Conservation (phyloP, 768 basidiomycete species). For the Panaeolus cyanescens region DNA sequence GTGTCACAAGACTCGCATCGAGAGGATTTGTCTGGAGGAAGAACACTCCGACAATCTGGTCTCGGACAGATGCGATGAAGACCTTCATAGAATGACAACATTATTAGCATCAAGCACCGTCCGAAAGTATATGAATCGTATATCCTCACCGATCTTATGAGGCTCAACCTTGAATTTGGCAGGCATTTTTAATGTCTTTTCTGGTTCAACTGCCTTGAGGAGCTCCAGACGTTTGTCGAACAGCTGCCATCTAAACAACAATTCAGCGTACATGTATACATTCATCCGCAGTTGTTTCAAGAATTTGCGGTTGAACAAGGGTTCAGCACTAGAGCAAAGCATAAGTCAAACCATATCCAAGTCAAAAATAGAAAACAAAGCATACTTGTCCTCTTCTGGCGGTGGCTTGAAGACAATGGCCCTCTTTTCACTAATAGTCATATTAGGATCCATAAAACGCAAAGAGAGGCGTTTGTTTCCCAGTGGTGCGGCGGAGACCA, state of each 20-base stretch:
- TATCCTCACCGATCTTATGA: constrained; percentile 39
- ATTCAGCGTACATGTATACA: constrained; percentile 72
- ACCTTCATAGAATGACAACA: constrained; percentile 28
- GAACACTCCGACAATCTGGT: constrained; percentile 35
- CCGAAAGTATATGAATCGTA: background rate
- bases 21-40: constrained; percentile 30
- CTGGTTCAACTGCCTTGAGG: constrained; percentile 58
- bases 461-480: constrained; percentile 44
- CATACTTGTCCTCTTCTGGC: constrained; percentile 22
- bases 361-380: constrained; percentile 6
- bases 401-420: constrained; percentile 39
- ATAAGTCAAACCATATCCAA: constrained; percentile 3
- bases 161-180: constrained; percentile 18
- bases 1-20: constrained; percentile 46
- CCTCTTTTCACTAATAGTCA: constrained; percentile 22
- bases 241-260: constrained; percentile 74
- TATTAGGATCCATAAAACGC: constrained; percentile 35
- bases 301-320: constrained; percentile 36
- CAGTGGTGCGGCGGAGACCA: constrained; percentile 44
- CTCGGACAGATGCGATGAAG: constrained; percentile 47
- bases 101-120: background rate
- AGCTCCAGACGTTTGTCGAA: constrained; percentile 73
- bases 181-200: constrained; percentile 13
- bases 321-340: constrained; percentile 17
- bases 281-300: constrained; percentile 52